Base-by-base conservation (phyloP, 306 rosid species). In the Cotoneaster glaucophyllus region DNA sequence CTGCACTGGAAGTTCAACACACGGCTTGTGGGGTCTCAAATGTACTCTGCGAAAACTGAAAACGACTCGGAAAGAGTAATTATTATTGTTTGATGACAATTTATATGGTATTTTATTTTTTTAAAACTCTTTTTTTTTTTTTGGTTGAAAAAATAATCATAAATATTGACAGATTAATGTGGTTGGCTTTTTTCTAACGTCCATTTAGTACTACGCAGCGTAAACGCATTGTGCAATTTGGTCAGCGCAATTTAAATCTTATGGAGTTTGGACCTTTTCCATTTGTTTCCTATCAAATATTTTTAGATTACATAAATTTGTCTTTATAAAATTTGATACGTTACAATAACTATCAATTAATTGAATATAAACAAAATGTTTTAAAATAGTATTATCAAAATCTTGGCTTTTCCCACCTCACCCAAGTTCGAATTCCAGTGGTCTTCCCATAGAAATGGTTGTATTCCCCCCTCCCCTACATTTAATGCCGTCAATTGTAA, bases 11-110 rank as follows among this genome's bases (percentile, higher is more conserved):
- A 66, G 83, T 82, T 74, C 70, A 70, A 28, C 72, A 29, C 44
- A 84, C 81, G 83, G 81, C 54, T 67, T 86, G 93, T 84, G 85
- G 93, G 96, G 89, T 74, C 87, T 11, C 68, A 83, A 73, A 75
- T 61, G 65, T 69, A 68, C 63, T 34, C 77, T 44, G 84, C 75
- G 90, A 82, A 64, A 81, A 65, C 74, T 71, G 91, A 85, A 72
- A 76, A 69, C 78, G 86, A 88, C 86, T 74, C 66, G 28, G 28
- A 43, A 73, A 43, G 25, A 50, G 68, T 62, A 80, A 81, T 39
- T 74, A 31, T 68, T 43, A 39, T 31, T 6, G 9, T 48, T 31
- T 19, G 21, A 39, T 31, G n/a, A 18, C 17, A 48, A 34, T 14
- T 4, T 21, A n/a, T 61, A 67, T 70, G 29, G 3, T 18, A 18